phyloP scores from a whole-genome alignment of 768 basidiomycete species.

The Serendipita vermifera region DNA sequence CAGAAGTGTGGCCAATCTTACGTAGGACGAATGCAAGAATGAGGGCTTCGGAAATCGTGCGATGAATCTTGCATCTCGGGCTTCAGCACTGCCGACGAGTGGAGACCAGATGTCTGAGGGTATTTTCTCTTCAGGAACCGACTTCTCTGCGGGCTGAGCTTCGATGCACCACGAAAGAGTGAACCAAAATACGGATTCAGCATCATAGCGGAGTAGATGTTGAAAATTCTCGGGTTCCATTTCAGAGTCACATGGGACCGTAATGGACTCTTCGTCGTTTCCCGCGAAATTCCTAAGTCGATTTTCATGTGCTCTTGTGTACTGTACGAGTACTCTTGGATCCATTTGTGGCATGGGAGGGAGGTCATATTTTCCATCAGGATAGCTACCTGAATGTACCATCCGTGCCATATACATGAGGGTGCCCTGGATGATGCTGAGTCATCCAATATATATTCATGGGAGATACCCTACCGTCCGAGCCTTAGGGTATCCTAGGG shows the following conservation, averaged over 20 bases:
- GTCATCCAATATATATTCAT: no score
- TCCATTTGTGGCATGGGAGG: neutral
- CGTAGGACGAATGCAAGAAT: neutral
- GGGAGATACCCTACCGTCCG: no score
- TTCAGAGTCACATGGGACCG: neutral
- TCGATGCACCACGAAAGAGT: neutral
- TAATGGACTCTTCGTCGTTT: neutral
- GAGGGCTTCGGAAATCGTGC: neutral
- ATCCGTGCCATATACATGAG: neutral
- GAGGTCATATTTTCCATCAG: neutral
- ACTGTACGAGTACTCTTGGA: neutral
- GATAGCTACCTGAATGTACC: neutral
- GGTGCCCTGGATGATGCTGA: no score
- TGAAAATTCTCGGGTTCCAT: neutral
- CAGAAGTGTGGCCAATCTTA: neutral
- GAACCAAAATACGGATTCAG: neutral
- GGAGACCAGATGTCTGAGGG: neutral
- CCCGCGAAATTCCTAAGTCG: neutral
- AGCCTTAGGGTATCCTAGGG: no score
- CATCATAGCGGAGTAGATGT: neutral
- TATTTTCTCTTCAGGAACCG: neutral
- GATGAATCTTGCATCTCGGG: neutral
- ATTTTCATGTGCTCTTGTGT: neutral
- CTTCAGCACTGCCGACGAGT: neutral
- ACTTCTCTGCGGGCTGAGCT: neutral